Base-by-base conservation (phyloP, 139 green algal genomes). In the Chlorella sp. region DNA sequence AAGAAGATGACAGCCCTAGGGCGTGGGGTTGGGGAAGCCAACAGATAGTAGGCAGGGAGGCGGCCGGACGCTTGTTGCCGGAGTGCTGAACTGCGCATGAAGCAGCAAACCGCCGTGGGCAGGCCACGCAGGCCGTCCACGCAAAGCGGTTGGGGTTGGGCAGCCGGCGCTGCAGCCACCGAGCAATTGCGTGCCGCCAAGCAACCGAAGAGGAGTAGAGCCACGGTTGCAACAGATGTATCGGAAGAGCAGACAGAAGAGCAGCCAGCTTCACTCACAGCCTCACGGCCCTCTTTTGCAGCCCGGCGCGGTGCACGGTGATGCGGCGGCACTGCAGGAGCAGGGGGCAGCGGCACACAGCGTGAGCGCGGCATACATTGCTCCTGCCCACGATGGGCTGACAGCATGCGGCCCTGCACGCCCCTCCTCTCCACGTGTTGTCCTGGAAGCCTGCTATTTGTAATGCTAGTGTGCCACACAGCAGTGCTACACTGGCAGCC, bases 321-420 rank as follows among this genome's bases (percentile, higher is more conserved):
- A 88, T 88, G 14, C n/a, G 73, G 40, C 84, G 84, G 66, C 66
- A 88, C 83, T 78, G 37, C 16, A 71, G 64, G 69, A 22, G 53
- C 1, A 32, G 75, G 75, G 0, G 14, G 69, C 22, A 36, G 3
- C 37, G 3, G 69, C 28, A 78, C 26, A 30, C 30, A 15, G n/a
- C n/a, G 48, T 57, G 48, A 57, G 48, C 9, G 48, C 48, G 48
- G 48, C 5, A 57, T 9, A 9, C 48, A 9, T 57, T 57, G 48
- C 48, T 57, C 48, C 22, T 22, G 69, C 22, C 14, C 22, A 21
- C 22, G 2, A 28, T 11, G 26, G 26, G 28, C 14, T 78, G 69
- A 37, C 22, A 36, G 69, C 69, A 71, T 32, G 64, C 64, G 64
- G 3, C 21, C 21, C 19, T 26, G 64, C 64, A n/a, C n/a, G n/a